A percentile compares a stretch with the other conserved stretches of the same genome.
These are phyloP conservation scores for Furcasterigmium furcatum DNA, from an alignment of 2,329 filamentous ascomycete species.

Conservation along the genomic window DNA sequence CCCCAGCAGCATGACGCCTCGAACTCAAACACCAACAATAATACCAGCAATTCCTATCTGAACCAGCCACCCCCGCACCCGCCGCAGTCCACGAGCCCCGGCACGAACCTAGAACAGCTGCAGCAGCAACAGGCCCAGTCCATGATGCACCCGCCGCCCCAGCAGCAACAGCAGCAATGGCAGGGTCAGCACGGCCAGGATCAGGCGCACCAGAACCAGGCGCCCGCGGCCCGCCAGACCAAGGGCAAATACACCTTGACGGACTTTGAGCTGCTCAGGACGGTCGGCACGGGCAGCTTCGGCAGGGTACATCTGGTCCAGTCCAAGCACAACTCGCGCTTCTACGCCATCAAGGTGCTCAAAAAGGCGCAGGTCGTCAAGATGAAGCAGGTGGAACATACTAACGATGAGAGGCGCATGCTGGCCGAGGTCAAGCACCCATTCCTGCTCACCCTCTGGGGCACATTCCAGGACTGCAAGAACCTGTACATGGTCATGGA, in stretches of 20 bases:
- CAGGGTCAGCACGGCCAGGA: slow-evolving; percentile 25
- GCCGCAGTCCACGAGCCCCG: slow-evolving; percentile 30
- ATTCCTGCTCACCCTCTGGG: slow-evolving; percentile 97
- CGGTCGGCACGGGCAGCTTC: slow-evolving; percentile 94
- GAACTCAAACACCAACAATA: slow-evolving; percentile 3
- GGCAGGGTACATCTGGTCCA: slow-evolving; percentile 95
- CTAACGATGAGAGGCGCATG: slow-evolving; percentile 96
- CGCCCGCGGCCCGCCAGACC: slow-evolving; percentile 57
- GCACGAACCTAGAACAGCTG: slow-evolving; percentile 27
- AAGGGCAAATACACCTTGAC: slow-evolving; percentile 95
- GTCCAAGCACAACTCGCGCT: slow-evolving; percentile 96
- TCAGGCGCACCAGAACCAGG: slow-evolving; percentile 29
- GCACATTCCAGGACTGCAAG: slow-evolving; percentile 91
- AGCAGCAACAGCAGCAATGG: slow-evolving; percentile 18
- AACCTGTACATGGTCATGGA: slow-evolving; percentile 99
- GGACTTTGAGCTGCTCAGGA: slow-evolving; percentile 88
- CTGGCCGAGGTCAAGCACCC: slow-evolving; percentile 95
- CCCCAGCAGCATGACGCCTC: slow-evolving; percentile 44
- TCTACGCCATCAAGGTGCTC: slow-evolving; percentile 97
- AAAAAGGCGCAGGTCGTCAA: slow-evolving; percentile 99
- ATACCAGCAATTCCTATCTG: slow-evolving; percentile 10
- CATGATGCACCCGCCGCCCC: slow-evolving; percentile 15
- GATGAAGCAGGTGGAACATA: slow-evolving; percentile 99
- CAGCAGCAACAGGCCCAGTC: slow-evolving; percentile 35
- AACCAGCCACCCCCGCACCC: slow-evolving; percentile 16